A percentile compares a stretch with the other conserved stretches of the same genome.
These are phyloP conservation scores for Globisporangium canariense DNA, from an alignment of 352 stramenopile species.

Conservation along the genomic window DNA sequence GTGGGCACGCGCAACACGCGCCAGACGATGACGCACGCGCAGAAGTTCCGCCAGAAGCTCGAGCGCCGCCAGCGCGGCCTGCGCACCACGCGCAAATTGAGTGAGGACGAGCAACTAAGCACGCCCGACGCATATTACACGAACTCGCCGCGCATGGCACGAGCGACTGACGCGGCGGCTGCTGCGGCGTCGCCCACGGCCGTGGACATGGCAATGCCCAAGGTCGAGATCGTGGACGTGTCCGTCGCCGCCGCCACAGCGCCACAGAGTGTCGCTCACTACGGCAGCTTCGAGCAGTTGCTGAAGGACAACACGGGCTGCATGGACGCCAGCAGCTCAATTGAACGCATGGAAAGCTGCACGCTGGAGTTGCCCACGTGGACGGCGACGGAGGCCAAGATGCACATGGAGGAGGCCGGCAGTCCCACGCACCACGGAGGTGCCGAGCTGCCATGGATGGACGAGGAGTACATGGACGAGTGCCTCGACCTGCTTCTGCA, in stretches of 20 bases:
- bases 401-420: not conserved
- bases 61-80: constrained; percentile 30
- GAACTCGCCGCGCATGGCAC: not conserved
- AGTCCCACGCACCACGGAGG: constrained; percentile 19
- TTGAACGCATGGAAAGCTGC: not conserved
- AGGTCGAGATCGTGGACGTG: constrained; percentile 9
- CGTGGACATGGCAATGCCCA: constrained; percentile 2
- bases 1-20: constrained; percentile 69
- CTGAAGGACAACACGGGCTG: constrained; percentile 9
- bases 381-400: not conserved
- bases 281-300: constrained; percentile 15
- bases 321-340: not conserved
- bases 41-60: constrained; percentile 82
- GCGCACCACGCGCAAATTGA: constrained; percentile 16
- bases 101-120: constrained; percentile 12
- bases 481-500: constrained; percentile 32
- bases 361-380: not conserved
- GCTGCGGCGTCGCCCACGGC: not conserved
- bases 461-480: constrained; percentile 20
- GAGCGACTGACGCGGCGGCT: not conserved
- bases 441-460: constrained; percentile 18
- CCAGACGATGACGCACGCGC: constrained; percentile 91
- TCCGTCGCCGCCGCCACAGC: not conserved
- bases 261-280: not conserved
- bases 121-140: constrained; percentile 10